phyloP scores from a whole-genome alignment of 345 rosid species.

The Salix suchowensis region DNA sequence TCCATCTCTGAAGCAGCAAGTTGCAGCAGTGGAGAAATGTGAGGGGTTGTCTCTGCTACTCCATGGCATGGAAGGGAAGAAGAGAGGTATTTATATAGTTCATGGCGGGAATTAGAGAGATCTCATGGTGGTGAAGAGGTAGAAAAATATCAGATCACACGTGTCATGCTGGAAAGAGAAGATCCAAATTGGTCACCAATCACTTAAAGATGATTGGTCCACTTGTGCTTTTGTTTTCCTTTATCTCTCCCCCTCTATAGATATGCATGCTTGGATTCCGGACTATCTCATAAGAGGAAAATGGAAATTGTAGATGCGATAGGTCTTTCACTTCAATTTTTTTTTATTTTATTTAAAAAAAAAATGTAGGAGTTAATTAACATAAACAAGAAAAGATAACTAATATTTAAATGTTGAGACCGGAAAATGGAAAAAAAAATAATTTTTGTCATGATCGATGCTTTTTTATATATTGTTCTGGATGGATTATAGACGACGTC shows the following conservation, averaged over 20 bases:
- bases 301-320: neutral
- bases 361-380: too few relatives aligned
- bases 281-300: neutral
- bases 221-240: neutral
- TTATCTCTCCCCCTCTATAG: neutral
- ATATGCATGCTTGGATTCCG: neutral
- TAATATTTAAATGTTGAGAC: too few relatives aligned
- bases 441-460: too few relatives aligned
- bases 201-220: neutral
- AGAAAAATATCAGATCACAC: neutral
- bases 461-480: too few relatives aligned
- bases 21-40: neutral
- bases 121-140: neutral
- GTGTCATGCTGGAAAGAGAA: neutral
- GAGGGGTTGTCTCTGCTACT: neutral
- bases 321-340: neutral
- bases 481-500: too few relatives aligned
- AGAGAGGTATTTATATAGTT: neutral
- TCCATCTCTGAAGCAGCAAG: slow-evolving; percentile 14
- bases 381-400: too few relatives aligned
- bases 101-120: neutral
- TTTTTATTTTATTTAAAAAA: too few relatives aligned
- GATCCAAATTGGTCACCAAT: neutral
- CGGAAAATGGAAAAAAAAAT: too few relatives aligned
- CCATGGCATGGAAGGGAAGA: too few relatives aligned